Evolutionary conservation across 1,284 basidiomycete species (phyloP), one percentile per base, ranked within the genome.

Genomic region (Austroboletus rostrupii): DNA sequence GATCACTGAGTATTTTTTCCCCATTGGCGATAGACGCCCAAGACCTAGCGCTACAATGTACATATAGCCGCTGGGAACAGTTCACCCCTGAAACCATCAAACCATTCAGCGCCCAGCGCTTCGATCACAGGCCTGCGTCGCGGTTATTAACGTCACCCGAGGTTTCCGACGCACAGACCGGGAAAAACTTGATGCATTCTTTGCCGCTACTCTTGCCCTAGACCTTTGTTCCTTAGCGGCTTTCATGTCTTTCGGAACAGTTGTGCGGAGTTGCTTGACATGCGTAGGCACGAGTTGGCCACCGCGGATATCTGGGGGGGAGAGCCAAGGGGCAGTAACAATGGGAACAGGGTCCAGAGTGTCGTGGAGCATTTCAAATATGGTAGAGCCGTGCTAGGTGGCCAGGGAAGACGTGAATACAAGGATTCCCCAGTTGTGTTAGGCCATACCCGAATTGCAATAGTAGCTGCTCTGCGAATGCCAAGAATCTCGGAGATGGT

Each of bases 211-310:
- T 45, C 80, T 82, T 29, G 78, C 83, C 52, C 75, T 72, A 37
- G 74, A 64, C 49, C 90, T 77, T 50, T 73, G 65, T 49, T 81
- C 77, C 65, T 88, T 94, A 36, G 83, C 80, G 21, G 73, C 77
- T 58, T 79, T 85, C 75, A 89, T 84, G 61, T 95, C 88, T 57
- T 79, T 83, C 0, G 92, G 92, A 2, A 81, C 79, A 20, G 83
- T 84, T 0, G 92, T 95, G 20, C 78, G 79, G n/a, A 94, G 68
- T 53, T 92, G 91, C 64, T 95, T 96, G 62, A 94, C 77, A 60
- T 90, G 86, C 1, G 92, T 88, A 5, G 87, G 83, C 36, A 88
- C 72, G n/a, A 83, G 68, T 53, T 40, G 54, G 46, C 44, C 55
- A 46, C n/a, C 37, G n/a, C 37, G 44, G 17, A 41, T 29, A 12